Base-by-base conservation (phyloP, 1,284 basidiomycete genomes). In the Ceratobasidium sp. region DNA sequence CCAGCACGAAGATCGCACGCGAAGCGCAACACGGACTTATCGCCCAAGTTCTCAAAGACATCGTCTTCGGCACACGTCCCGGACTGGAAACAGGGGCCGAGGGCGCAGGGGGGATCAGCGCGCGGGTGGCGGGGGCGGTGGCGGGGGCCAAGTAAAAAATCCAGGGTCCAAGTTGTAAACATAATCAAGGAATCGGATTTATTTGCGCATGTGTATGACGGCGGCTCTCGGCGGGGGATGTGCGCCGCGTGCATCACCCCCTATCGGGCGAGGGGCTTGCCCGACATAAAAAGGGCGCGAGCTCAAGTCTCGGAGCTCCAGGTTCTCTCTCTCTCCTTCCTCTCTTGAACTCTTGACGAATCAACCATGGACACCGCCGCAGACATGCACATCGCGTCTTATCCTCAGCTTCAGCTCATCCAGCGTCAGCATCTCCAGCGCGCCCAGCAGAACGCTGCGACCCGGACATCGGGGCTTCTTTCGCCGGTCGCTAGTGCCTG, bases 11-110 rank as follows among this genome's bases (percentile, higher is more conserved):
- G 82, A 93, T 98, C 74, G 91, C 95, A 0, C 89, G 91, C 10
- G 96, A 98, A 83, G 94, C 94, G 0, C 94, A 97, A 82, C 96
- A 98, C 82, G 96, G 95, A 0, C 89, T 98, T 77, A 94, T 97
- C 78, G 88, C 95, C 0, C 96, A 97, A 84, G 91, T 96, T 3
- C 88, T 98, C 82, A 98, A 98, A 84, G 93, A 96, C 80, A 89
- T 94, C 52, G 90, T 95, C 44, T 95, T 95, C 68, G 79, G 79
- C 13, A 66, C 76, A 12, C 74, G 80, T n/a, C 78, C 79, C 10
- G 78, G 77, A 12, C 26, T 50, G 56, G 77, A 62, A 62, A 48
- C 28, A 20, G 65, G 52, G 42, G 50, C 54, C 50, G 59, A 62
- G 15, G 57, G 57, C 9, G 52, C 67, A 44, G 77, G 50, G 56